Conservation (phyloP, 2,329 filamentous ascomycete genomes). For the Dactylonectria estremocensis region DNA sequence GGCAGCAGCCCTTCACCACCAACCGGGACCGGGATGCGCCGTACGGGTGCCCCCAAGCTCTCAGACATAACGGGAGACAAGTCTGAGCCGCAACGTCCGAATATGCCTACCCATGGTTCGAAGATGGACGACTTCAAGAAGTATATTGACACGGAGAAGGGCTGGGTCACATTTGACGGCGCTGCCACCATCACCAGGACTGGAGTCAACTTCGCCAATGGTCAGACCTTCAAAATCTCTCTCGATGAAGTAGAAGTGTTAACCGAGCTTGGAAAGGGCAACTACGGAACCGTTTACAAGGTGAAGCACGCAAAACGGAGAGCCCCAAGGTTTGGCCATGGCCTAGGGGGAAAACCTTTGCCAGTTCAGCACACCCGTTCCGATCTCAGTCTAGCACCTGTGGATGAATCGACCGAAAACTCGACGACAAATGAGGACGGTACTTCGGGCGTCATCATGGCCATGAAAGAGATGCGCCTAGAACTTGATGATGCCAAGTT, state of each 20-base stretch:
- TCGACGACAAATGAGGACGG: conserved; percentile 52
- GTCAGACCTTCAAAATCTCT: conserved; percentile 92
- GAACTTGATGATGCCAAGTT: conserved; percentile 98
- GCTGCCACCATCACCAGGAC: conserved; percentile 91
- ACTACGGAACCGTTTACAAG: conserved; percentile 98
- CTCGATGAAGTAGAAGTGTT: conserved; percentile 95
- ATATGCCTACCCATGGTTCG: conserved; percentile 59
- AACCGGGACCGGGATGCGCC: conserved; percentile 42
- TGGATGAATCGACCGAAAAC: conserved; percentile 50
- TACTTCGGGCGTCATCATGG: conserved; percentile 88
- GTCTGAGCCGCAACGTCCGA: conserved; percentile 45
- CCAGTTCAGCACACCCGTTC: conserved; percentile 57
- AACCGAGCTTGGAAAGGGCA: conserved; percentile 95
- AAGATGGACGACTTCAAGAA: conserved; percentile 77
- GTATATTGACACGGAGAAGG: conserved; percentile 92
- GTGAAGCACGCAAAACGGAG: conserved; percentile 84
- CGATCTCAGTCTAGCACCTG: conserved; percentile 52
- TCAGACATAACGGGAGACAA: conserved; percentile 56
- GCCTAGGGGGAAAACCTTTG: conserved; percentile 65
- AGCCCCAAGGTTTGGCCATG: conserved; percentile 71
- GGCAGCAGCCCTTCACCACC: conserved; percentile 38
- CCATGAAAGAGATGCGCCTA: conserved; percentile 98
- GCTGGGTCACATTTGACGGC: conserved; percentile 92
- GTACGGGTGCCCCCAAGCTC: conserved; percentile 59
- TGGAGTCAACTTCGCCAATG: conserved; percentile 93